These are phyloP conservation scores for Colletotrichum truncatum DNA, from an alignment of 2,329 filamentous ascomycete species.

Conservation along the genomic window DNA sequence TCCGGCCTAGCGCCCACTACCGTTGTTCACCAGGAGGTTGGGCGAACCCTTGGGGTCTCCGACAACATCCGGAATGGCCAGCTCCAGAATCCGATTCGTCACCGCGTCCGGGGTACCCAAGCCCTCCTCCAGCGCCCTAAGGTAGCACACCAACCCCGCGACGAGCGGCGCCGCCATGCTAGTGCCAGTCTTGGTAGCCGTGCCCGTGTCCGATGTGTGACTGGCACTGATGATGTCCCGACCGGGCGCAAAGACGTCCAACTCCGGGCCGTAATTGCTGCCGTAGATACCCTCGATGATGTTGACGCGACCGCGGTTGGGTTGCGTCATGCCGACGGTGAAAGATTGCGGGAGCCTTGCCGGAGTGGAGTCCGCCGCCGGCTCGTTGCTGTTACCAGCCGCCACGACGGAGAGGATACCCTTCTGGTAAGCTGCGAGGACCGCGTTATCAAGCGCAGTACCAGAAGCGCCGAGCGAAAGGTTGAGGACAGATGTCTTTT, in stretches of 20 bases:
- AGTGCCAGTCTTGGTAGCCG: slow-evolving; percentile 62
- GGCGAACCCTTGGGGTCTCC: slow-evolving; percentile 44
- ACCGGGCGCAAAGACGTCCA: slow-evolving; percentile 26
- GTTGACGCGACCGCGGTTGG: slow-evolving; percentile 33
- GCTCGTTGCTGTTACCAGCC: slow-evolving; percentile 59
- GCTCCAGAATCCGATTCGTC: slow-evolving; percentile 47
- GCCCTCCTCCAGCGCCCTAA: slow-evolving; percentile 51
- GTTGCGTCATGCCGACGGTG: slow-evolving; percentile 38
- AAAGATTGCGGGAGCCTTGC: slow-evolving; percentile 45
- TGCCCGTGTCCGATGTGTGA: slow-evolving; percentile 50
- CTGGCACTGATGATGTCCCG: slow-evolving; percentile 53
- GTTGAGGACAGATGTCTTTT: slow-evolving; percentile 44
- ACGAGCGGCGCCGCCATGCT: slow-evolving; percentile 71
- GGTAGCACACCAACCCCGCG: slow-evolving; percentile 62
- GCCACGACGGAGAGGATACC: slow-evolving; percentile 64
- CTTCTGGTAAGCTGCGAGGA: slow-evolving; percentile 48
- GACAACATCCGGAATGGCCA: slow-evolving; percentile 50
- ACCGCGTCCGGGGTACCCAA: slow-evolving; percentile 51
- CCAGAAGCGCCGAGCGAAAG: slow-evolving; percentile 53
- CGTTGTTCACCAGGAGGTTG: slow-evolving; percentile 60
- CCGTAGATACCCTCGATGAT: slow-evolving; percentile 51
- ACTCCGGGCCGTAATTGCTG: slow-evolving; percentile 48
- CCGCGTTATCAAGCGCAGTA: slow-evolving; percentile 62
- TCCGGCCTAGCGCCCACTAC: slow-evolving; percentile 32
- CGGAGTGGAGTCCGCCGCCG: slow-evolving; percentile 49